Percentiles rank a stretch among this genome's conserved stretches.
These are phyloP conservation scores for Hylodesmum podocarpum DNA, from an alignment of 306 rosid genomes.

Conservation along the genomic window DNA sequence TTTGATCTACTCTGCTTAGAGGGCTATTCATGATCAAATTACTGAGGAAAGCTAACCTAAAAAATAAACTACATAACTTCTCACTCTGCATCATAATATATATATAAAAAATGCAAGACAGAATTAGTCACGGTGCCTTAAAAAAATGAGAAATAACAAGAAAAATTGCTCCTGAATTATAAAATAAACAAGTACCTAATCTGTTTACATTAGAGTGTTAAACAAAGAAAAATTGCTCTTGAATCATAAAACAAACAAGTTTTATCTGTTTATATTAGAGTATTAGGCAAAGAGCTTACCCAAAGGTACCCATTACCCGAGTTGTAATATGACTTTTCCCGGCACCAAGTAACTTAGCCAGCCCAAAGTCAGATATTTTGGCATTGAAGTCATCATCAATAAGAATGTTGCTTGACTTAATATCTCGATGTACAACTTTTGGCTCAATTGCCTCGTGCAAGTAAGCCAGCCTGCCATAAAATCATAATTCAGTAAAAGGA, in stretches of 20 bases:
- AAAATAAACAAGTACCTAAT: conserved; percentile 21
- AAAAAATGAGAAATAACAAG: neutral
- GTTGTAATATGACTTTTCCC: conserved; percentile 93
- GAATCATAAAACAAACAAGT: conserved; percentile 21
- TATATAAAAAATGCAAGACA: neutral
- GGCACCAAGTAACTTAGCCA: conserved; percentile 83
- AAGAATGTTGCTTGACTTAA: conserved; percentile 90
- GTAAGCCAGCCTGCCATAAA: conserved; percentile 75
- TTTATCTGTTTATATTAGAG: conserved; percentile 5
- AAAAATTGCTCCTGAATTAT: conserved; percentile 12
- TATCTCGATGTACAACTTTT: conserved; percentile 92
- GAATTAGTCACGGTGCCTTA: neutral
- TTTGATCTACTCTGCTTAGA: neutral
- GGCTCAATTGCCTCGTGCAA: conserved; percentile 98
- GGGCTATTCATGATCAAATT: neutral
- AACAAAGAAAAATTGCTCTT: too few relatives aligned
- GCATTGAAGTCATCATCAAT: conserved; percentile 90
- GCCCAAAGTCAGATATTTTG: conserved; percentile 91
- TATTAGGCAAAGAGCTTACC: conserved; percentile 70
- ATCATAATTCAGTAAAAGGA: conserved; percentile 20
- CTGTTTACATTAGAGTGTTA: neutral
- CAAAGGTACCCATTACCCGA: conserved; percentile 97
- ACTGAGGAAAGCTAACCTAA: neutral
- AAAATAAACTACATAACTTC: neutral
- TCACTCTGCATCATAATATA: neutral